Conservation (phyloP, 768 basidiomycete genomes). For the Amanita thiersii region DNA sequence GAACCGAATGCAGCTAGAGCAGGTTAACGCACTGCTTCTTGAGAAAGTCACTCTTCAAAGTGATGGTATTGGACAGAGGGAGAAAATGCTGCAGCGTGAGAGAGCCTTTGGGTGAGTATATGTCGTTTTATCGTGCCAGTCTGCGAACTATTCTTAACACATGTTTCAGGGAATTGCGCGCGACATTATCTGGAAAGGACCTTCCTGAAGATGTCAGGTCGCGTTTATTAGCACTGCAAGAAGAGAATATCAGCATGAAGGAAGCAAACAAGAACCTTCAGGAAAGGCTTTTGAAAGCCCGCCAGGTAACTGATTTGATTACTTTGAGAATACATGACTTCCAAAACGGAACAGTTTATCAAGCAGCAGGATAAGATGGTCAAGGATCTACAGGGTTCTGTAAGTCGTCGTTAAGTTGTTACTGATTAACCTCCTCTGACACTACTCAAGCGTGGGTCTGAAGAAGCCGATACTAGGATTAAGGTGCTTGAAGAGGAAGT, state of each 20-base stretch:
- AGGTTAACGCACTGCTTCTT: constrained; percentile 74
- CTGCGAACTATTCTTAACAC: constrained; percentile 1
- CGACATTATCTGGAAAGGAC: constrained; percentile 68
- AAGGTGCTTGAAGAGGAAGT: constrained; percentile 60
- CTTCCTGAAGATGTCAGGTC: constrained; percentile 78
- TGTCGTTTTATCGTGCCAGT: constrained; percentile 1
- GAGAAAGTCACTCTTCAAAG: constrained; percentile 90
- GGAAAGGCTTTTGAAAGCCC: constrained; percentile 78
- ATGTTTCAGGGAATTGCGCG: constrained; percentile 59
- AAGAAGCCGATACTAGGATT: constrained; percentile 65
- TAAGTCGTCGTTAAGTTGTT: constrained; percentile 19
- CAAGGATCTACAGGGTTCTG: constrained; percentile 64
- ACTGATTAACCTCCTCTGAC: constrained; percentile 2
- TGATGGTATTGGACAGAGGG: constrained; percentile 85
- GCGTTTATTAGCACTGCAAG: constrained; percentile 65
- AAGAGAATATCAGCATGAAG: constrained; percentile 65
- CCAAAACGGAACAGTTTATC: constrained; percentile 59
- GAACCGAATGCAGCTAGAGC: constrained; percentile 86
- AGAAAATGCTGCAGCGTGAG: constrained; percentile 80
- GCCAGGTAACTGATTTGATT: constrained; percentile 36
- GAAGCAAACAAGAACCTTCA: constrained; percentile 62
- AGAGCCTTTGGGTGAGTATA: constrained; percentile 65
- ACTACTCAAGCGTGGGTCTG: constrained; percentile 38
- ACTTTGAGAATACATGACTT: not conserved
- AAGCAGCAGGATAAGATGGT: constrained; percentile 87